Evolutionary conservation across 1,284 basidiomycete species (phyloP), one percentile per base, ranked within the genome.

Genomic region (Apiotrichum domesticum): DNA sequence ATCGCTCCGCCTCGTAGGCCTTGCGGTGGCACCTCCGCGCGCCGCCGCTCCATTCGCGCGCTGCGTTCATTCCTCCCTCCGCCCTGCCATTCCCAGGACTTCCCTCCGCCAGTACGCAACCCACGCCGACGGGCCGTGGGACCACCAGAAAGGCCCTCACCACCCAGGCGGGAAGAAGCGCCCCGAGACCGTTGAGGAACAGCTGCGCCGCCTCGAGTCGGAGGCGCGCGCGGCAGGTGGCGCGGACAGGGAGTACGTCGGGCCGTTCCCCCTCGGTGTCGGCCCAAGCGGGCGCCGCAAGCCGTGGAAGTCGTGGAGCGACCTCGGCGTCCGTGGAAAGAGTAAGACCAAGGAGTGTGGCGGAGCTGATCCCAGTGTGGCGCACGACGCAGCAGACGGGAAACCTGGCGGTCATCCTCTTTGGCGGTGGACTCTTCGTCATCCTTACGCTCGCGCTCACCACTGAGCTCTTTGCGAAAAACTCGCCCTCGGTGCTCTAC

Each of bases 401-500:
- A 6, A 94, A 92, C 67, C 73, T 94, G 13, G 81, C 84, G 6
- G 87, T 96, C 51, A 91, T 96, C 62, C 67, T 93, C 5, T 76
- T 91, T 46, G 90, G 90, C 37, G 90, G 88, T 29, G 87, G 85
- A 35, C 80, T 90, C 37, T 90, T 89, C 45, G 84, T 85, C 8
- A 79, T 94, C 48, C 81, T 94, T 40, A 79, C 87, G n/a, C 91
- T 94, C 66, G 87, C 89, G 10, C 81, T 94, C 39, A 87, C 86
- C 10, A 88, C 89, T 29, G 91, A 95, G 75, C 80, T 96, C 6
- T 94, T 95, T 75, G 92, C 91, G 13, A 86, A 83, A 70, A 97
- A 96, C 76, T 94, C 90, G 35, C 90, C 92, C 1, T 91, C 90
- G 1, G 90, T 93, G 35, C 79, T 96, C 51, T 93, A 92, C 71